A percentile compares a stretch with the other conserved stretches of the same genome.
These are phyloP conservation scores for Kuraishia hungarica DNA, from an alignment of 805 yeast species.

Conservation along the genomic window DNA sequence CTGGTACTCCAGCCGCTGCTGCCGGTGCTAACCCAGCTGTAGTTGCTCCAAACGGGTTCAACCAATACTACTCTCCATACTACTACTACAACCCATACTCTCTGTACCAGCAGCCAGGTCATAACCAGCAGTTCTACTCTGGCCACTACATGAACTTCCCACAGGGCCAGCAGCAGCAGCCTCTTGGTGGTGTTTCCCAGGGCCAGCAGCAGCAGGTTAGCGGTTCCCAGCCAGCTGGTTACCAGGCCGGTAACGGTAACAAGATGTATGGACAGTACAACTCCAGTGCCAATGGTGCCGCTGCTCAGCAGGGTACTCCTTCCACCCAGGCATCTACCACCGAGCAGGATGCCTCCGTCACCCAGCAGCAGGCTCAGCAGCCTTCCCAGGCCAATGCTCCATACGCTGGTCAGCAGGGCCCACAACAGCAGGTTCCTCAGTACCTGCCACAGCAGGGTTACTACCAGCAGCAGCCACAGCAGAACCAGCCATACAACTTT, in stretches of 20 bases:
- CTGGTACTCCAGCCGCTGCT: conserved; percentile 2
- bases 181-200: conserved; percentile 8
- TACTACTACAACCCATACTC: conserved; percentile 23
- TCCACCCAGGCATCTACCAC: conserved; percentile 8
- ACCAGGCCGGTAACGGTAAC: background rate
- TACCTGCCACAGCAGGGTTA: conserved; percentile 1
- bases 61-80: conserved; percentile 8
- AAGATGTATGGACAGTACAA: conserved; percentile 2
- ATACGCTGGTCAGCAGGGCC: conserved; percentile 3
- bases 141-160: conserved; percentile 9
- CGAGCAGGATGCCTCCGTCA: background rate
- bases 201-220: conserved; percentile 8
- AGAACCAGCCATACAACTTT: conserved; percentile 8
- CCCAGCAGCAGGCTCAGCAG: conserved; percentile 4
- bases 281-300: conserved; percentile 2
- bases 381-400: conserved; percentile 1
- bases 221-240: conserved; percentile 7
- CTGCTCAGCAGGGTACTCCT: conserved; percentile 11
- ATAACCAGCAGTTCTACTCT: conserved; percentile 16
- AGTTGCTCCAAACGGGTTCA: conserved; percentile 3
- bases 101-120: conserved; percentile 20
- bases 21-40: conserved; percentile 9
- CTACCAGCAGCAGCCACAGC: conserved; percentile 7
- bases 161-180: conserved; percentile 9
- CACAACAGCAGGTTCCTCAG: conserved; percentile 5